Conservation (phyloP, 371 early-diverging fungal genomes). For the Mortierella sp. region DNA sequence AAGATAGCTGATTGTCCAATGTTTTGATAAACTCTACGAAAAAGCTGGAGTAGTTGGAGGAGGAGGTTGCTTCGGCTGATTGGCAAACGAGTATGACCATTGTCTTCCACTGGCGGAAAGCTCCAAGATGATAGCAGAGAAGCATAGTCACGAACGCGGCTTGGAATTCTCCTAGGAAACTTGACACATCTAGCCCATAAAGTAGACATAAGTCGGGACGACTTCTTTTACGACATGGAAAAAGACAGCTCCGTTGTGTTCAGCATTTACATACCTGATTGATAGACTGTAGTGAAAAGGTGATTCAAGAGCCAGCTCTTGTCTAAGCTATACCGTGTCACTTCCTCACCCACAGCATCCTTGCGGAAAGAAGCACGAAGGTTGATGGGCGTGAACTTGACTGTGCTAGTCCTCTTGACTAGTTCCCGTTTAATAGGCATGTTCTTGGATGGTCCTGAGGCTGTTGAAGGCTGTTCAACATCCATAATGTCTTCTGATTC, state of each 20-base stretch:
- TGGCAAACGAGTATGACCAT: conserved; percentile 51
- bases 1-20: conserved; percentile 35
- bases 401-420: not conserved
- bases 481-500: conserved; percentile 49
- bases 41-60: conserved; percentile 32
- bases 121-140: conserved; percentile 47
- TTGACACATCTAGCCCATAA: conserved; percentile 16
- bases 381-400: conserved; percentile 74
- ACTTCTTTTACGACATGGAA: not conserved
- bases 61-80: conserved; percentile 36
- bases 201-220: not conserved
- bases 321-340: conserved; percentile 88
- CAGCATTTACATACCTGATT: conserved; percentile 21
- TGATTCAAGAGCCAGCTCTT: conserved; percentile 85
- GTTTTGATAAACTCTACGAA: conserved; percentile 34
- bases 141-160: conserved; percentile 50
- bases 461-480: conserved; percentile 1
- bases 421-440: conserved; percentile 18
- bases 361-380: conserved; percentile 83
- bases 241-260: not conserved
- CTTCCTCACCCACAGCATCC: conserved; percentile 74
- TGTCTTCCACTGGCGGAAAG: conserved; percentile 52
- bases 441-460: not conserved
- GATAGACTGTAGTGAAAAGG: conserved; percentile 43
- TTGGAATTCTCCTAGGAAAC: conserved; percentile 44